Evolutionary conservation across 176 grass and related monocot genomes (phyloP), one percentile per base, ranked within the genome.

Genomic region (Melocanna baccifera): DNA sequence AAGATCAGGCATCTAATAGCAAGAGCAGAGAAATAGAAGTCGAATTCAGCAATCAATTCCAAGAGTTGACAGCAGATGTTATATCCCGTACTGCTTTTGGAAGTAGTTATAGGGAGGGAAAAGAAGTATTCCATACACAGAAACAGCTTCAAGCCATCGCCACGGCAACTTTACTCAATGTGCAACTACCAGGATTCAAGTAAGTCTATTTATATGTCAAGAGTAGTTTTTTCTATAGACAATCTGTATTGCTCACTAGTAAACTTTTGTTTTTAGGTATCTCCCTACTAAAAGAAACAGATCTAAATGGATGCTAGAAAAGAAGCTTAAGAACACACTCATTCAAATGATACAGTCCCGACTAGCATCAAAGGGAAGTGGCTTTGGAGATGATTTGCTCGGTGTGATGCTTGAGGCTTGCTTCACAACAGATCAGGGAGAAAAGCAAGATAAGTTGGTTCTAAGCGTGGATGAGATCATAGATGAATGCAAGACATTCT

Each of bases 401-500:
- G 85, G 88, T 25, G 41, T 82, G 69, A 85, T 93, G 91, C 66
- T 93, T 12, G 78, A 88, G 68, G 62, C 85, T 23, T 88, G 89
- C 81, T 53, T 23, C 7, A 55, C 43, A 36, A 66, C 62, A 9
- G 89, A 76, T n/a, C 18, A 69, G 2, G 70, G 78, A 36, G 37
- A 72, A 14, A 81, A 69, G 34, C 65, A 40, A 11, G 73, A 64
- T 8, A 37, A 83, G 9, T 20, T 72, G 45, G 65, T 37, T 5
- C 25, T 93, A 67, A 57, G 36, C 7, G 75, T 86, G 82, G 81
- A 93, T 39, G 91, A 88, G 57, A 93, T 93, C 26, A 80, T 90
- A 76, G 81, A 90, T 14, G 91, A 93, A 67, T 90, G 91, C 85
- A 93, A 93, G 85, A 88, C 91, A 0, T 93, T 93, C 85, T 90